phyloP scores from a whole-genome alignment of 441 rosid species.

The Euphorbia celastroides region DNA sequence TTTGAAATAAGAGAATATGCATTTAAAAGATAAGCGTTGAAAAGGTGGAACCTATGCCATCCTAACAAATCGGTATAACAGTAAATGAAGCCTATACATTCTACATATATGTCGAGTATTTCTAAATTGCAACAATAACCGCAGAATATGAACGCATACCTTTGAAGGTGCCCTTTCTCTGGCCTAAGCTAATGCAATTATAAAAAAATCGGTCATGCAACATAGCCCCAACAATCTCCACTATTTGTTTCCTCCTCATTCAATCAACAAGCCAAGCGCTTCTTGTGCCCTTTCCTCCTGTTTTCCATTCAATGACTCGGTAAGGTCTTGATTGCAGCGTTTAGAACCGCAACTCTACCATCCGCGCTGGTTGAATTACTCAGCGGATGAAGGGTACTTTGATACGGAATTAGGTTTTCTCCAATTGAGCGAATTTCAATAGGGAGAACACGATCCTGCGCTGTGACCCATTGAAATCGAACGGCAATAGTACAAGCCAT shows the following conservation, averaged over 20 bases:
- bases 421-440: no score
- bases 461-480: no score
- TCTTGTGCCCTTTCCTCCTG: constrained; percentile 87
- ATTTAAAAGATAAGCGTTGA: not conserved
- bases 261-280: constrained; percentile 80
- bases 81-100: constrained; percentile 33
- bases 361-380: no score
- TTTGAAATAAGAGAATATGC: not conserved
- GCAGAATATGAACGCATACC: constrained; percentile 39
- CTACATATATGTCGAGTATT: no score
- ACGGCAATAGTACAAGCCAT: no score
- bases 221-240: constrained; percentile 82
- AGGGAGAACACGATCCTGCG: no score
- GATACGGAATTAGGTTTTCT: constrained; percentile 61
- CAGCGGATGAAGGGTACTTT: constrained; percentile 65
- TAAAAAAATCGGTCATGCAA: constrained; percentile 88
- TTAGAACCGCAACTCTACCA: no score
- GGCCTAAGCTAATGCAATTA: constrained; percentile 87
- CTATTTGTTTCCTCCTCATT: constrained; percentile 74
- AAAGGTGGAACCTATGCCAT: constrained; percentile 26
- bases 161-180: constrained; percentile 88
- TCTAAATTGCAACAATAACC: not conserved
- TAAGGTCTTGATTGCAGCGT: no score
- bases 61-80: no score
- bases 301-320: no score